These are phyloP conservation scores for Talaromyces trachyspermus DNA, from an alignment of 495 filamentous ascomycete species.

Conservation along the genomic window DNA sequence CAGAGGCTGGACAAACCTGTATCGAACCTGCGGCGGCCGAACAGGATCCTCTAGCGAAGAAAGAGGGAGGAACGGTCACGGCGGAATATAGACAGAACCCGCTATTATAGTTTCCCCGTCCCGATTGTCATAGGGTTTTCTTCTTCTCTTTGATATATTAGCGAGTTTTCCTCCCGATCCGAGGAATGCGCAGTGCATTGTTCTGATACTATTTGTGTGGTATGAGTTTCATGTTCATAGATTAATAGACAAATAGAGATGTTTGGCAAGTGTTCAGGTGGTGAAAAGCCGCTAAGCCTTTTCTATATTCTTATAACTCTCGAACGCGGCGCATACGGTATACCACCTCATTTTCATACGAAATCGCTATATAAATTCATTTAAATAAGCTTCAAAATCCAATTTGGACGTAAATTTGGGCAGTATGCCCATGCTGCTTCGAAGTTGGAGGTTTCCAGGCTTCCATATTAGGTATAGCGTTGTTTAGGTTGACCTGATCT, in stretches of 20 bases:
- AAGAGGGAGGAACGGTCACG: constrained; percentile 20
- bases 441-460: no score
- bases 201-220: no score
- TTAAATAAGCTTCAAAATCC: background rate
- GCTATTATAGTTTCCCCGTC: constrained; percentile 41
- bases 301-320: no score
- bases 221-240: no score
- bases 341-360: no score
- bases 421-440: no score
- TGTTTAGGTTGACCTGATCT: no score
- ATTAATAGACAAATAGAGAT: constrained; percentile 5
- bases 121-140: background rate
- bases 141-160: background rate
- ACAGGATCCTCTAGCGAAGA: constrained; percentile 23
- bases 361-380: no score
- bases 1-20: constrained; percentile 13
- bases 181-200: constrained; percentile 1
- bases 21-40: constrained; percentile 26
- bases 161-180: background rate
- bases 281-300: no score
- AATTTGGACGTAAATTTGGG: background rate
- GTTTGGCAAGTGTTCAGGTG: no score
- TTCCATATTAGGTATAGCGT: no score
- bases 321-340: no score
- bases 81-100: constrained; percentile 61